These are phyloP conservation scores for Polytolypa hystricis DNA, from an alignment of 2,329 filamentous ascomycete genomes.

Conservation along the genomic window DNA sequence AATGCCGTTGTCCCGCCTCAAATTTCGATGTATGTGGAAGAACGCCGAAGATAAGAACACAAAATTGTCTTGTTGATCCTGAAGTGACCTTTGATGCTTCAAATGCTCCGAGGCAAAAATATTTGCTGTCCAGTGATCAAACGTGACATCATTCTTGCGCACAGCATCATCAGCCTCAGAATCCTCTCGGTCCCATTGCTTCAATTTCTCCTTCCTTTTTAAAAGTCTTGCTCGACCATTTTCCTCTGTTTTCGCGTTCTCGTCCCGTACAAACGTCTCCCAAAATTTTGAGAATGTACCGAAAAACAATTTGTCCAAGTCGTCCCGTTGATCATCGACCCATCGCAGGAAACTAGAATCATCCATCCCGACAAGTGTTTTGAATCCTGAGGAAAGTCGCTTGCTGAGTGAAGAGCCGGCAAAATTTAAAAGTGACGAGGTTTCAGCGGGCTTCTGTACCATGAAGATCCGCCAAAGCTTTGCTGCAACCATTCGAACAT, in stretches of 20 bases:
- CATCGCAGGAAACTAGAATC: constrained; percentile 78
- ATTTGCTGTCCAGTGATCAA: constrained; percentile 87
- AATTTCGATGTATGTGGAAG: constrained; percentile 64
- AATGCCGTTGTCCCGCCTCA: constrained; percentile 69
- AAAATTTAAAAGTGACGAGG: constrained; percentile 60
- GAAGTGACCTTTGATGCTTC: constrained; percentile 77
- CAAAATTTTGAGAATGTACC: constrained; percentile 69
- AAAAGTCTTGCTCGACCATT: constrained; percentile 57
- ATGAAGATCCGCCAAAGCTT: constrained; percentile 85
- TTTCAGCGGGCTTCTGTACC: constrained; percentile 83
- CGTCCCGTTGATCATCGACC: constrained; percentile 70
- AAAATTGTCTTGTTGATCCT: constrained; percentile 88
- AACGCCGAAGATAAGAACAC: constrained; percentile 66
- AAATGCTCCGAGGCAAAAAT: constrained; percentile 86
- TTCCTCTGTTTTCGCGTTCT: constrained; percentile 72
- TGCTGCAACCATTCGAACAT: constrained; percentile 64
- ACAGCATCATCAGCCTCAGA: constrained; percentile 58
- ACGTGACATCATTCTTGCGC: constrained; percentile 73
- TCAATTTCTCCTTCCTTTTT: constrained; percentile 73
- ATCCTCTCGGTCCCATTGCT: constrained; percentile 64
- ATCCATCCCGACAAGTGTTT: constrained; percentile 75
- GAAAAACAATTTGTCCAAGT: constrained; percentile 73
- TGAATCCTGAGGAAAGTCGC: constrained; percentile 63
- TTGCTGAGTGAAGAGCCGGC: constrained; percentile 60
- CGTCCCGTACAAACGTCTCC: constrained; percentile 74